Evolutionary conservation across 2,329 filamentous ascomycete genomes (phyloP).

Genomic region (Talaromyces sp.): DNA sequence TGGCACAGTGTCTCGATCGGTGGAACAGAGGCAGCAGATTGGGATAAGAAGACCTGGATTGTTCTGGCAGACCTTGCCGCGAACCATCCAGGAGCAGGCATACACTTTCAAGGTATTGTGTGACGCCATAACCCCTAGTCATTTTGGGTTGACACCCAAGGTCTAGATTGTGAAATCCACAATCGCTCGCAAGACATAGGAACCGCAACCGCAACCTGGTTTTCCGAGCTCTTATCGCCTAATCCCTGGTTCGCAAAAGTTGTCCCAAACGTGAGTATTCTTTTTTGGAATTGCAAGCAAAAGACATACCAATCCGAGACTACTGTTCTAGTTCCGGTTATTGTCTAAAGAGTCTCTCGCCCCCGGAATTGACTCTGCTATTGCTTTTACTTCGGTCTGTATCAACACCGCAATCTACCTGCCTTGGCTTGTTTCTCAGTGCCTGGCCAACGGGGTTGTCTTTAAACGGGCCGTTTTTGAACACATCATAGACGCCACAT

Average conservation of each 20-base stretch:
- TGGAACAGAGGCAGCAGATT: constrained; percentile 26
- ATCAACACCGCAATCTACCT: constrained; percentile 89
- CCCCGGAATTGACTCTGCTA: constrained; percentile 64
- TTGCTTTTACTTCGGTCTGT: constrained; percentile 76
- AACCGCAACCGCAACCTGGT: constrained; percentile 52
- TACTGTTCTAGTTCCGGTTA: constrained; percentile 52
- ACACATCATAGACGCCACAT: constrained; percentile 69
- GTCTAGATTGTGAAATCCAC: constrained; percentile 48
- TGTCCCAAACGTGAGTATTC: constrained; percentile 58
- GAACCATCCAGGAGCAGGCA: constrained; percentile 69
- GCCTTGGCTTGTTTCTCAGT: constrained; percentile 77
- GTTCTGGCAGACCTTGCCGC: constrained; percentile 56
- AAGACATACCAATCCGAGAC: too few relatives aligned
- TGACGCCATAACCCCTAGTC: too few relatives aligned
- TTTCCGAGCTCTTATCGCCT: constrained; percentile 62
- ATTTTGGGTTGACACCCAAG: too few relatives aligned
- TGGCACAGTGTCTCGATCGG: not conserved
- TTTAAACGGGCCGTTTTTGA: constrained; percentile 59
- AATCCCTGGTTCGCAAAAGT: constrained; percentile 71
- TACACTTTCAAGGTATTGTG: constrained; percentile 61
- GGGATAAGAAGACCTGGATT: constrained; percentile 63
- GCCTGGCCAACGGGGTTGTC: constrained; percentile 65
- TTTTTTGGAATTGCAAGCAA: not conserved
- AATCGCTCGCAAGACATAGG: constrained; percentile 61
- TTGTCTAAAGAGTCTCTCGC: constrained; percentile 57